Conservation (phyloP, 768 basidiomycete species). For the Lentinus tigrinus region DNA sequence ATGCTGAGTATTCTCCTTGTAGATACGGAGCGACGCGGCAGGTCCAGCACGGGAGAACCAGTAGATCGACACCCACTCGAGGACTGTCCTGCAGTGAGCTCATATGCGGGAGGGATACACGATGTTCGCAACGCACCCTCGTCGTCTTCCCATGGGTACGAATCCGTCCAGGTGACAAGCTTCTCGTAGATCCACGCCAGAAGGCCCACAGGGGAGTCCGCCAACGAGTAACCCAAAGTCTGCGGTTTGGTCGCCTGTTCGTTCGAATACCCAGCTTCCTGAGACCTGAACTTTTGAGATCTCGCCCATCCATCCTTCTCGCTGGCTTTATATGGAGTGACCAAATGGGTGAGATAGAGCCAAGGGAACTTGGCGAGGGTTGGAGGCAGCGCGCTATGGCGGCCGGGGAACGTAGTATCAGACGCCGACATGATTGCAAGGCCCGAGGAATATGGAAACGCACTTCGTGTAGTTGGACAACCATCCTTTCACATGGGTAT, state of each 20-base stretch:
- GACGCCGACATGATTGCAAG: neutral
- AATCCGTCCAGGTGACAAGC: constrained; percentile 37
- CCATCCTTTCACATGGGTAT: constrained; percentile 32
- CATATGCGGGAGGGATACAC: constrained; percentile 5
- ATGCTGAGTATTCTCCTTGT: constrained; percentile 25
- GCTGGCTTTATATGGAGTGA: constrained; percentile 28
- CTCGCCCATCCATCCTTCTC: constrained; percentile 33
- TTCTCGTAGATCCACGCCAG: constrained; percentile 40
- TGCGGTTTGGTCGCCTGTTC: constrained; percentile 36
- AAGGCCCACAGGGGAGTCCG: constrained; percentile 57
- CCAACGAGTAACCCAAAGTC: constrained; percentile 47
- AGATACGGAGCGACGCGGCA: constrained; percentile 30
- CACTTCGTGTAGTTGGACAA: constrained; percentile 34
- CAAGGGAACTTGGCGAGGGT: constrained; percentile 25
- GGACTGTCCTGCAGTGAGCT: constrained; percentile 17
- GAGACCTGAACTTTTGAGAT: constrained; percentile 20
- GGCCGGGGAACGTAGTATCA: constrained; percentile 21
- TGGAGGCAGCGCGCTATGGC: constrained; percentile 28
- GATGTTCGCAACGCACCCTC: constrained; percentile 37
- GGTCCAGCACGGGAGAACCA: constrained; percentile 34
- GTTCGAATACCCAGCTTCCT: constrained; percentile 32
- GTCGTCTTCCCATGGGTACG: constrained; percentile 57
- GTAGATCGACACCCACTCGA: constrained; percentile 35
- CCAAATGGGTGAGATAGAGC: constrained; percentile 25
- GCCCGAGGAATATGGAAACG: neutral